Percentiles rank a stretch among this genome's conserved stretches.
Conservation (phyloP, 1,139 yeast genomes). For the Debaryomyces sp. region DNA sequence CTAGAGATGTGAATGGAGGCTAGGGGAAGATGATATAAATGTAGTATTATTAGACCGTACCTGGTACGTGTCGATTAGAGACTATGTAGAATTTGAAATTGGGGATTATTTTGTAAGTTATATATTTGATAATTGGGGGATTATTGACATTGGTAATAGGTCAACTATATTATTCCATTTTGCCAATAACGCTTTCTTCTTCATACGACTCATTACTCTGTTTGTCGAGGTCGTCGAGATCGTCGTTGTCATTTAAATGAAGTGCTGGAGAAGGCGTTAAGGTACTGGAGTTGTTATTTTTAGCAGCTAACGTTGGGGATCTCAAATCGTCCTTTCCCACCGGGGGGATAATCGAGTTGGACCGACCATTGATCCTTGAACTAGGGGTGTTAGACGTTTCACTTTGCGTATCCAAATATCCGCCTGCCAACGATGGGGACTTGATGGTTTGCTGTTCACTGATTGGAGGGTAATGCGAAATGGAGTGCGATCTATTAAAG, state of each 20-base stretch:
- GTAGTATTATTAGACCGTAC: background rate
- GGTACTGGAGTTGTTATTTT: background rate
- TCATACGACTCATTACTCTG: constrained; percentile 10
- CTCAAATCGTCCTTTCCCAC: constrained; percentile 5
- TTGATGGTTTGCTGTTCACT: constrained; percentile 1
- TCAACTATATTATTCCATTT: constrained; percentile 20
- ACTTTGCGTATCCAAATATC: constrained; percentile 15
- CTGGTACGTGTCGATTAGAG: background rate
- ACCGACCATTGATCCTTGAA: constrained; percentile 2
- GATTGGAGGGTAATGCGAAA: constrained; percentile 18
- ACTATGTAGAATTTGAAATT: constrained; percentile 1
- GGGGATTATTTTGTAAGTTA: background rate
- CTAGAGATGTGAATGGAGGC: background rate
- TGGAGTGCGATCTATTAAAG: constrained; percentile 14
- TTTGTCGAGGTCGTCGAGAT: constrained; percentile 8
- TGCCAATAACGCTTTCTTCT: constrained; percentile 26
- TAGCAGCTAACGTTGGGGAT: constrained; percentile 5
- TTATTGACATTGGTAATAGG: constrained; percentile 1
- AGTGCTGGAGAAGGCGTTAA: constrained; percentile 2
- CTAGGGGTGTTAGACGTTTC: background rate
- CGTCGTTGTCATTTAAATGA: background rate
- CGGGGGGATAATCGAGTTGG: constrained; percentile 5
- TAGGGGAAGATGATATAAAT: background rate
- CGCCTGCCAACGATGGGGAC: constrained; percentile 14
- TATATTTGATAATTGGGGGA: background rate